Evolutionary conservation across 2,329 filamentous ascomycete genomes (phyloP).

Genomic region (Hysterium pulicare): DNA sequence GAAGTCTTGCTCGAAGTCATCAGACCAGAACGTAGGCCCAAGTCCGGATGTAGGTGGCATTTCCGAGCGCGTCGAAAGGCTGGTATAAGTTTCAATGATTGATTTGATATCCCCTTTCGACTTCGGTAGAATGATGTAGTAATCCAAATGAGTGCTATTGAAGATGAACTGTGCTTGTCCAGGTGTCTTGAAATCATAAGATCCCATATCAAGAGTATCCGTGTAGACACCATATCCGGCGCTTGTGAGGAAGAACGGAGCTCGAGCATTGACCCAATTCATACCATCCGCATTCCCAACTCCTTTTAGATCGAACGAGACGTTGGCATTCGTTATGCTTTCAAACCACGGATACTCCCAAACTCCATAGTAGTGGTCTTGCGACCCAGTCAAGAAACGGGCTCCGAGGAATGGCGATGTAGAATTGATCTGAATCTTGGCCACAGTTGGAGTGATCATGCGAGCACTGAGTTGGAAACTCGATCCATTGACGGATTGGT

Average conservation of each 20-base stretch:
- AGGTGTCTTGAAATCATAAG: slow-evolving; percentile 24
- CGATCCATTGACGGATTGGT: slow-evolving; percentile 9
- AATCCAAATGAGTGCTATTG: slow-evolving; percentile 24
- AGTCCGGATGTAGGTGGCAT: slow-evolving; percentile 32
- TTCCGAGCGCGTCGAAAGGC: slow-evolving; percentile 22
- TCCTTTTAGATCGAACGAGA: slow-evolving; percentile 24
- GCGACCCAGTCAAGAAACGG: slow-evolving; percentile 9
- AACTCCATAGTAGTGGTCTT: slow-evolving; percentile 20
- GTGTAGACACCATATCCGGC: slow-evolving; percentile 33
- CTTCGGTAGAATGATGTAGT: slow-evolving; percentile 29
- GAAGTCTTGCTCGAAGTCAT: slow-evolving; percentile 34
- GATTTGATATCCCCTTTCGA: slow-evolving; percentile 15
- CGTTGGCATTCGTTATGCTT: slow-evolving; percentile 17
- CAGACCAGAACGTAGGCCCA: slow-evolving; percentile 36
- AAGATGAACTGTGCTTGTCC: slow-evolving; percentile 28
- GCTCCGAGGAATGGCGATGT: slow-evolving; percentile 18
- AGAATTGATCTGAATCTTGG: slow-evolving; percentile 20
- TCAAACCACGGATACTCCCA: slow-evolving; percentile 27
- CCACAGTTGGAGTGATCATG: slow-evolving; percentile 19
- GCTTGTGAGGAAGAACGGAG: slow-evolving; percentile 33
- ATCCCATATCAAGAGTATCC: slow-evolving; percentile 30
- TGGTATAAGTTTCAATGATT: slow-evolving; percentile 24
- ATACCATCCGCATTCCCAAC: slow-evolving; percentile 28
- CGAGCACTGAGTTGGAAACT: slow-evolving; percentile 10
- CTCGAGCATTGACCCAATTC: slow-evolving; percentile 35